Conservation (phyloP, 225 moss, liverwort and hornwort genomes). For the Asterella californica region DNA sequence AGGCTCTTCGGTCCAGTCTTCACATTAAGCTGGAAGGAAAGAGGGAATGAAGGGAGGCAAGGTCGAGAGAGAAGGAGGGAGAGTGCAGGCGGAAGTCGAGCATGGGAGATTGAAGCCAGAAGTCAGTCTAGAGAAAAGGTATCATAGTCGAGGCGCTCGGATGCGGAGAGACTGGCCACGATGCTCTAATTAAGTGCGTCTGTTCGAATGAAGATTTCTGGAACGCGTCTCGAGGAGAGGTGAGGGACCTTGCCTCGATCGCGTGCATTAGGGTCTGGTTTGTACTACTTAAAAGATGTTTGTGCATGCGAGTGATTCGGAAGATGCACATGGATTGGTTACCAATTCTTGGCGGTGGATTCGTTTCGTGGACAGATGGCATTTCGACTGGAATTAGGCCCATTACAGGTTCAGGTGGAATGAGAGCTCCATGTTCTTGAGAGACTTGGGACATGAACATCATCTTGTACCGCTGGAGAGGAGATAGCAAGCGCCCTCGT, state of each 20-base stretch:
- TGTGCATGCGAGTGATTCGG: slow-evolving; percentile 8
- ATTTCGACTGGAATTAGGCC: neutral
- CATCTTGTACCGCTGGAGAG: neutral
- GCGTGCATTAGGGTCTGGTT: slow-evolving; percentile 16
- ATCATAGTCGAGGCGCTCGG: neutral
- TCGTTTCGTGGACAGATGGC: neutral
- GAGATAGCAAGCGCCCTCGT: slow-evolving; percentile 14
- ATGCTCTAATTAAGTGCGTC: neutral
- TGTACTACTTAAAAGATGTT: neutral
- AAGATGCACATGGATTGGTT: neutral
- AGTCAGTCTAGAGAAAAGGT: neutral
- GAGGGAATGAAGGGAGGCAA: slow-evolving; percentile 1
- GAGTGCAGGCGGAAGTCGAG: slow-evolving; percentile 5
- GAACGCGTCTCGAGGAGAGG: slow-evolving; percentile 7
- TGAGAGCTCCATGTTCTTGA: neutral
- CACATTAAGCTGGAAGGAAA: neutral
- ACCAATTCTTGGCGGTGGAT: neutral
- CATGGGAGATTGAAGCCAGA: neutral
- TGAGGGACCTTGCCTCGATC: slow-evolving; percentile 15
- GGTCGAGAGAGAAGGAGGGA: neutral
- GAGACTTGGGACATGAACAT: neutral
- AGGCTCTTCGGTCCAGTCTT: neutral
- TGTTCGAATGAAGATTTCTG: neutral
- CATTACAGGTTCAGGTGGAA: neutral
- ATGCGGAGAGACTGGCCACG: slow-evolving; percentile 12